A percentile compares a stretch with the other conserved stretches of the same genome.
These are phyloP conservation scores for Myotisia sp. DNA, from an alignment of 2,329 filamentous ascomycete species.

Conservation along the genomic window DNA sequence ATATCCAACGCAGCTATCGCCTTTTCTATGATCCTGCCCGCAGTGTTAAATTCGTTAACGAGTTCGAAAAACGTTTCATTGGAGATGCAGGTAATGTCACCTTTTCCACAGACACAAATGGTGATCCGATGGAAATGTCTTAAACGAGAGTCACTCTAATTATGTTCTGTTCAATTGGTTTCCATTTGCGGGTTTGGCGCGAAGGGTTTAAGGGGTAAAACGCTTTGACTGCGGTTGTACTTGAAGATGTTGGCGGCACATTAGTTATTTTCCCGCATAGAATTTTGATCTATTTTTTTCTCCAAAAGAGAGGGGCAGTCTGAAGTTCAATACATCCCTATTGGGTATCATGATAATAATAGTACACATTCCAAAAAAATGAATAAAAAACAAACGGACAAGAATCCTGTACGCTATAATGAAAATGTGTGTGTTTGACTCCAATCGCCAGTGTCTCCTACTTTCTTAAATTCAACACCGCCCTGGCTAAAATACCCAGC, in stretches of 20 bases:
- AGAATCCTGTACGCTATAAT: too few relatives aligned
- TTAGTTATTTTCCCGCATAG: background rate
- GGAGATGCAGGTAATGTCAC: conserved; percentile 70
- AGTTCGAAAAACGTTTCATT: conserved; percentile 87
- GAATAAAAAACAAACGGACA: too few relatives aligned
- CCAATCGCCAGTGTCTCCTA: conserved; percentile 44
- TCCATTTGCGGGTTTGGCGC: conserved; percentile 7
- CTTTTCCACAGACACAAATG: conserved; percentile 41
- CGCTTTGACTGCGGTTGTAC: too few relatives aligned
- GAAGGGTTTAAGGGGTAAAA: conserved; percentile 4
- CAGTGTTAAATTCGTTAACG: conserved; percentile 78
- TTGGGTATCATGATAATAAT: background rate
- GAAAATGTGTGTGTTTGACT: conserved; percentile 1
- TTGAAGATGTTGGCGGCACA: background rate
- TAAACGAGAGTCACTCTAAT: conserved; percentile 20
- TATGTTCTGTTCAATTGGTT: conserved; percentile 8
- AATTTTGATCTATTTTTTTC: too few relatives aligned
- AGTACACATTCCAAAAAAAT: too few relatives aligned
- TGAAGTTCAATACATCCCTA: conserved; percentile 1
- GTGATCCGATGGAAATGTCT: conserved; percentile 57
- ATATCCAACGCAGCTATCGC: conserved; percentile 85
- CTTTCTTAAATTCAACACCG: conserved; percentile 62
- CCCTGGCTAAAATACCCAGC: conserved; percentile 79
- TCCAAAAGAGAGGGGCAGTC: background rate
- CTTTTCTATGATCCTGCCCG: conserved; percentile 83